phyloP scores from a whole-genome alignment of 441 rosid species.

The Francoa sonchifolia region DNA sequence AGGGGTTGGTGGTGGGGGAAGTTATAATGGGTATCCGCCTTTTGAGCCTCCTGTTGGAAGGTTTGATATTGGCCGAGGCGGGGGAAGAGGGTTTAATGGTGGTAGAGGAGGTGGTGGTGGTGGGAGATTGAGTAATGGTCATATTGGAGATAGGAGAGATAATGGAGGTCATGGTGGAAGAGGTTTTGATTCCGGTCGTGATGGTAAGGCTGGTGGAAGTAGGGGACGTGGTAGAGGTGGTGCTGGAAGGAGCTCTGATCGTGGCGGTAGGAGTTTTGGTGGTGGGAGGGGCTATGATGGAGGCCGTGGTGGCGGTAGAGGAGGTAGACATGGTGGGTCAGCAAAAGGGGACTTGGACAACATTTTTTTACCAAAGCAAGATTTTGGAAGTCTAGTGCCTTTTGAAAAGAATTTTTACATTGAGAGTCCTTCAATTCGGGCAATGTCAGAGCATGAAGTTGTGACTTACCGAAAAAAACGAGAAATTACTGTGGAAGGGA shows the following conservation, averaged over 20 bases:
- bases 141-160: conserved; percentile 13
- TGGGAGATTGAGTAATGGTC: conserved; percentile 10
- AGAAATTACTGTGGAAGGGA: conserved; percentile 77
- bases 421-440: conserved; percentile 49
- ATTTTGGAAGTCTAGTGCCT: conserved; percentile 67
- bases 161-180: conserved; percentile 1
- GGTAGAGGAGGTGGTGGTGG: conserved; percentile 4
- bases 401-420: conserved; percentile 82
- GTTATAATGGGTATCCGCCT: conserved; percentile 6
- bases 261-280: conserved; percentile 18
- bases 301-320: conserved; percentile 33
- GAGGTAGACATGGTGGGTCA: conserved; percentile 41
- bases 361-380: conserved; percentile 59
- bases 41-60: conserved; percentile 10
- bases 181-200: conserved; percentile 6
- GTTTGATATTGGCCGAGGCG: conserved; percentile 10
- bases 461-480: conserved; percentile 40
- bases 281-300: conserved; percentile 28
- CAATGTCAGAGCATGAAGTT: conserved; percentile 67
- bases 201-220: conserved; percentile 15
- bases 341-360: conserved; percentile 49
- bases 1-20: conserved; percentile 15
- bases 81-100: conserved; percentile 5
- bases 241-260: conserved; percentile 7
- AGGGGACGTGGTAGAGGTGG: neutral